Base-by-base conservation (phyloP, 129 eudicot genomes). In the Centella asiatica region DNA sequence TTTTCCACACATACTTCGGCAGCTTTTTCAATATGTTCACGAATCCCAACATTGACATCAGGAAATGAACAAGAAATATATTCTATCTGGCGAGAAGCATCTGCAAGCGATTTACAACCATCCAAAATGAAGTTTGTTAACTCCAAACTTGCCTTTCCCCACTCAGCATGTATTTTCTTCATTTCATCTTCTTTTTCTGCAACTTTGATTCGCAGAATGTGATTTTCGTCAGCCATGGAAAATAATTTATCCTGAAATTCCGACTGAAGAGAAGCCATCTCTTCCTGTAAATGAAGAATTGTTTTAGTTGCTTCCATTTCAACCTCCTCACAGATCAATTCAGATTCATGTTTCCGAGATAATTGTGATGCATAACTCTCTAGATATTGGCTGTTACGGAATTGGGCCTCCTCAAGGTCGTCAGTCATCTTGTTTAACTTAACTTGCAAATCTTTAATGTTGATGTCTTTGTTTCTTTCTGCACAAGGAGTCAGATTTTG, bases 121-220 rank as follows among this genome's bases (percentile, higher is more conserved):
- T 88, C 89, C 66, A 81, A 57, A 47, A 88, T 80, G 73, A 88
- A 81, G 60, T 75, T 74, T 66, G 93, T 88, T 60, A 88, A 76
- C 75, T 88, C 96, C 64, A 78, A 77, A 59, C 84, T 84, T 67
- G 89, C 96, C 55, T 72, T 84, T 75, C 81, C 85, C 96, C 96
- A 88, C 34, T 81, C 86, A 33, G 68, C 69, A 48, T 74, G 79
- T 66, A 75, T 45, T 13, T 23, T 57, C 55, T 66, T 77, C 53
- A 83, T 72, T 65, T 81, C 92, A 62, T 81, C 80, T 51, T 88
- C 93, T 77, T 84, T 88, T 47, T 72, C 77, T 64, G 78, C 76
- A 51, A 81, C 26, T 36, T 40, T 68, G 48, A 68, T 72, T 74
- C 64, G 71, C 56, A 88, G 53, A 65, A 67, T 74, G 60, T 62